Evolutionary conservation across 2,329 filamentous ascomycete genomes (phyloP).

Genomic region (Tolypocladium sp.): DNA sequence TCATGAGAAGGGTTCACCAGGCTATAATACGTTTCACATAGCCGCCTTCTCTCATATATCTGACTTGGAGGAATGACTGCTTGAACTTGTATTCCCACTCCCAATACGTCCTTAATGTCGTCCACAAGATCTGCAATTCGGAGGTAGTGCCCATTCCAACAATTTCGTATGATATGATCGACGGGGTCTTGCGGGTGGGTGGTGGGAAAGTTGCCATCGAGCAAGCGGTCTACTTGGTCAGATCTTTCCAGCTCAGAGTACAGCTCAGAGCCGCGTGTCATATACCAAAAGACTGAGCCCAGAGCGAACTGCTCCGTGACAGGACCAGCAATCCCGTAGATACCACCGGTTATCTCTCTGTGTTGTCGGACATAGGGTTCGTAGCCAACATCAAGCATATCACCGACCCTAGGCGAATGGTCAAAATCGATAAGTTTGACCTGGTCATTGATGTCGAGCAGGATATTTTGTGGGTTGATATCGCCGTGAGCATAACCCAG

Average conservation of each 20-base stretch:
- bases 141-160: conserved; percentile 5
- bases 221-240: conserved; percentile 6
- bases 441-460: conserved; percentile 7
- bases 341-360: conserved; percentile 1
- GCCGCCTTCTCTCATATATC: background rate
- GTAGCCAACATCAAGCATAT: conserved; percentile 8
- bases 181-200: conserved; percentile 5
- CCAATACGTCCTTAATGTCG: conserved; percentile 4
- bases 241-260: conserved; percentile 8
- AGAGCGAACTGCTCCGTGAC: conserved; percentile 10
- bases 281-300: conserved; percentile 11
- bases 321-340: conserved; percentile 6
- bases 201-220: conserved; percentile 5
- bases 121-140: conserved; percentile 6
- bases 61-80: background rate
- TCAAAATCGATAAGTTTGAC: conserved; percentile 11
- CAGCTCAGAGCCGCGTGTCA: conserved; percentile 6
- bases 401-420: conserved; percentile 4
- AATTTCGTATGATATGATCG: conserved; percentile 9
- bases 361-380: conserved; percentile 10
- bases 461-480: conserved; percentile 11
- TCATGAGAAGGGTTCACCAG: background rate
- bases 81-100: background rate
- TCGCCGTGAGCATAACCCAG: conserved; percentile 9
- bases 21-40: background rate